Evolutionary conservation across 2,329 filamentous ascomycete genomes (phyloP).

Genomic region (Zymoseptoria passerinii): DNA sequence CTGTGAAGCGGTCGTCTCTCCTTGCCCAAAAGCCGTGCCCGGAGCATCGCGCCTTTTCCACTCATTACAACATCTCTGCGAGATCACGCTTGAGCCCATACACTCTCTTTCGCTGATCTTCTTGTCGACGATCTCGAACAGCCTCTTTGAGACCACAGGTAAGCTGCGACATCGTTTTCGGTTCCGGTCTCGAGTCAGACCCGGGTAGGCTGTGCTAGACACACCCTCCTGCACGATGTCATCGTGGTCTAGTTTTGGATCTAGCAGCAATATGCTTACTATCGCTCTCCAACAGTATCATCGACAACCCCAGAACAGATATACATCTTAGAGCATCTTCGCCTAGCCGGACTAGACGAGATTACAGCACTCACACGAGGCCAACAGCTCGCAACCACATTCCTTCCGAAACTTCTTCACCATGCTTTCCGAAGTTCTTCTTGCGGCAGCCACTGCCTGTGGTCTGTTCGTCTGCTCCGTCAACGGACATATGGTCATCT

Average conservation of each 20-base stretch:
- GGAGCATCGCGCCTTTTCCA: constrained; percentile 18
- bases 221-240: neutral
- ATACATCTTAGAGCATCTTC: neutral
- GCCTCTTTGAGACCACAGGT: constrained; percentile 8
- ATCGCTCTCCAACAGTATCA: neutral
- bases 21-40: constrained; percentile 10
- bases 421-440: constrained; percentile 16
- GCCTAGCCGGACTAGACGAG: constrained; percentile 19
- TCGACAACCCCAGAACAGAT: neutral
- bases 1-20: neutral
- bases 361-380: constrained; percentile 10
- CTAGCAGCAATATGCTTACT: neutral
- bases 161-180: constrained; percentile 2
- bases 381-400: constrained; percentile 15
- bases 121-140: constrained; percentile 2
- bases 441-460: constrained; percentile 11
- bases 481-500: constrained; percentile 70
- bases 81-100: constrained; percentile 13
- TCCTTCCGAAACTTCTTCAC: constrained; percentile 9
- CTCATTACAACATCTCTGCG: constrained; percentile 17
- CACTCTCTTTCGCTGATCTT: constrained; percentile 17
- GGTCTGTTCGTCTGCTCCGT: constrained; percentile 13
- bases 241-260: neutral
- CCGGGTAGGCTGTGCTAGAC: neutral
- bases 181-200: constrained; percentile 2